Base-by-base conservation (phyloP, 1,139 yeast species). In the Groenewaldozyma auringiensis region DNA sequence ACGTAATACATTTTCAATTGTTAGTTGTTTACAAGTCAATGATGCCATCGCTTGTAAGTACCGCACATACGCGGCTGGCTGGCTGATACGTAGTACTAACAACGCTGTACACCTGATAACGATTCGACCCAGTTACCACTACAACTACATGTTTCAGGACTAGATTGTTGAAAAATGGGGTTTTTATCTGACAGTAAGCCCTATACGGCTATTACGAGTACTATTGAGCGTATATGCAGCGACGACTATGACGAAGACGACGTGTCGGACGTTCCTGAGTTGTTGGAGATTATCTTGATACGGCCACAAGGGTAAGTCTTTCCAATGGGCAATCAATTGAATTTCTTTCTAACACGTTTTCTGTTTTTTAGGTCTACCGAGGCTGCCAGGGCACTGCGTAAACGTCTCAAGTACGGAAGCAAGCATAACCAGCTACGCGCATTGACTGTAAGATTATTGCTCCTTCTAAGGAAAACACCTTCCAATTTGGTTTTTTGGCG, bases 301-400 rank as follows among this genome's bases (percentile, higher is more conserved):
- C 68, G 70, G 47, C 60, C 63, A n/a, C 64, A 72, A 1, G 76
- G 66, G 65, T 61, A 35, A 4, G 38, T 9, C 6, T 11, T n/a
- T n/a, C n/a, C n/a, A n/a, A n/a, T n/a, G n/a, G n/a, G n/a, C n/a
- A n/a, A n/a, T n/a, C n/a, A n/a, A n/a, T n/a, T n/a, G n/a, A n/a
- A n/a, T n/a, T n/a, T n/a, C n/a, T n/a, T n/a, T n/a, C n/a, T n/a
- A n/a, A n/a, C n/a, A n/a, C n/a, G n/a, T n/a, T n/a, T n/a, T n/a
- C n/a, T n/a, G n/a, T n/a, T n/a, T 37, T 16, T 29, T 17, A 61
- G 94, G 1, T 78, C 87, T 1, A 67, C 72, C 9, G 97, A 89
- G 63, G 94, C 95, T 1, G 96, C 96, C 0, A 71, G 97, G 44
- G 94, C 95, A 1, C 70, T 92, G 34, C 74, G 98, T 45, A 92